A percentile compares a stretch with the other conserved stretches of the same genome.
These are phyloP conservation scores for Catenaria anguillulae DNA, from an alignment of 371 early-diverging fungal genomes.

Conservation along the genomic window DNA sequence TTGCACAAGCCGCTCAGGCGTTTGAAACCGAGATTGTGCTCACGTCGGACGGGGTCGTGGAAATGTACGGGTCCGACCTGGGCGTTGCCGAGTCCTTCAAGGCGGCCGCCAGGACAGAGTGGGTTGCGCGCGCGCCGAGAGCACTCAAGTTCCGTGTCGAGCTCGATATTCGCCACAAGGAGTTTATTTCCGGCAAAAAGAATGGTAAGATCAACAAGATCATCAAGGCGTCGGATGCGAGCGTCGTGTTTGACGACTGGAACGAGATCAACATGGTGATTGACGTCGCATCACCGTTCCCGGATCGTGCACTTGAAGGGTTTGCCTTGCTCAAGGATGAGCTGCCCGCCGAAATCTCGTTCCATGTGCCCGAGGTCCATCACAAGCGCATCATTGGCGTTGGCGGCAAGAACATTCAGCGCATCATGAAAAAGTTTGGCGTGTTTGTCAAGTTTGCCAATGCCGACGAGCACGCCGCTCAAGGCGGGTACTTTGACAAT, in stretches of 20 bases:
- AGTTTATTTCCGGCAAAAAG: conserved; percentile 88
- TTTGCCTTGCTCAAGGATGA: conserved; percentile 59
- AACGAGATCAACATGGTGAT: conserved; percentile 65
- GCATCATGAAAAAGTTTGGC: conserved; percentile 88
- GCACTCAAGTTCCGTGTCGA: conserved; percentile 45
- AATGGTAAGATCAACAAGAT: conserved; percentile 88
- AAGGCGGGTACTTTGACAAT: conserved; percentile 67
- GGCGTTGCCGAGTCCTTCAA: conserved; percentile 42
- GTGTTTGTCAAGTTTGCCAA: conserved; percentile 87
- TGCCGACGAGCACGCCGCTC: conserved; percentile 54
- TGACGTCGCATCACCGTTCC: conserved; percentile 42
- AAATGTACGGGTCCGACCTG: conserved; percentile 43
- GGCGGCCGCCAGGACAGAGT: conserved; percentile 28
- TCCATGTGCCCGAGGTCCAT: conserved; percentile 70
- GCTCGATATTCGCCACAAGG: conserved; percentile 63
- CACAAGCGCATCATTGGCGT: conserved; percentile 92
- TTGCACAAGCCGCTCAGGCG: too few relatives aligned
- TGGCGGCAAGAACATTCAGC: conserved; percentile 85
- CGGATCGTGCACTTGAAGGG: conserved; percentile 42
- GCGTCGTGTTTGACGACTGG: conserved; percentile 37
- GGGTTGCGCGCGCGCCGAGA: conserved; percentile 16
- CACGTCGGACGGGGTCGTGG: conserved; percentile 28
- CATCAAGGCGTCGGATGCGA: conserved; percentile 55
- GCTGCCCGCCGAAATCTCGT: conserved; percentile 69
- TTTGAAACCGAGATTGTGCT: conserved; percentile 22